Percentiles rank a stretch among this genome's conserved stretches.
Conservation (phyloP, 139 green algal species). For the Volvox africanus region DNA sequence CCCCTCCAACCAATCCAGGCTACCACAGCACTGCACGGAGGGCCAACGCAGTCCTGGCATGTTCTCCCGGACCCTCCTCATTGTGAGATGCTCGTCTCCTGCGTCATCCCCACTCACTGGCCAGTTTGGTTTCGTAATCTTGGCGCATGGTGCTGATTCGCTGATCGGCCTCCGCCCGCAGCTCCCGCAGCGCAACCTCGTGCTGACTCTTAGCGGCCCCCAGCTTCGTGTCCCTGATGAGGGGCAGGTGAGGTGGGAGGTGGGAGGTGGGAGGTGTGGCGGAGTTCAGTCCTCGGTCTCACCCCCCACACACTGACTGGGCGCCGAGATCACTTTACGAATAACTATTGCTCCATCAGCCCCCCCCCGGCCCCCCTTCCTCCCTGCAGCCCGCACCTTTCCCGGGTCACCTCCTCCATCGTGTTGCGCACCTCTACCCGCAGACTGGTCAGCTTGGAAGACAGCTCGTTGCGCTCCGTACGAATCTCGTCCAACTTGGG, state of each 20-base stretch:
- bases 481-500: slow-evolving; percentile 11
- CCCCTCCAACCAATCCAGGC: no score
- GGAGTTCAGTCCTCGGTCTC: no score
- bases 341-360: background rate
- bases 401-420: slow-evolving; percentile 40
- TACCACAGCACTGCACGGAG: no score
- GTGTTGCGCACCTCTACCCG: slow-evolving; percentile 44
- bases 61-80: no score
- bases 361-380: background rate
- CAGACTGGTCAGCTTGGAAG: slow-evolving; percentile 34
- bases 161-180: background rate
- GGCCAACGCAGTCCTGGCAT: no score
- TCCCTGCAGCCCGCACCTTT: slow-evolving; percentile 15
- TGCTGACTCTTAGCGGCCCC: background rate
- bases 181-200: background rate
- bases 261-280: no score
- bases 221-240: slow-evolving; percentile 23
- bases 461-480: background rate
- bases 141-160: background rate
- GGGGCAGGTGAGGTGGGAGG: background rate
- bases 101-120: slow-evolving; percentile 31
- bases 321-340: no score
- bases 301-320: no score
- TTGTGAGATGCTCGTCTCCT: background rate
- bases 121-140: slow-evolving; percentile 17